These are phyloP conservation scores for Hypoxylon sp. DNA, from an alignment of 2,329 filamentous ascomycete genomes.

Conservation along the genomic window DNA sequence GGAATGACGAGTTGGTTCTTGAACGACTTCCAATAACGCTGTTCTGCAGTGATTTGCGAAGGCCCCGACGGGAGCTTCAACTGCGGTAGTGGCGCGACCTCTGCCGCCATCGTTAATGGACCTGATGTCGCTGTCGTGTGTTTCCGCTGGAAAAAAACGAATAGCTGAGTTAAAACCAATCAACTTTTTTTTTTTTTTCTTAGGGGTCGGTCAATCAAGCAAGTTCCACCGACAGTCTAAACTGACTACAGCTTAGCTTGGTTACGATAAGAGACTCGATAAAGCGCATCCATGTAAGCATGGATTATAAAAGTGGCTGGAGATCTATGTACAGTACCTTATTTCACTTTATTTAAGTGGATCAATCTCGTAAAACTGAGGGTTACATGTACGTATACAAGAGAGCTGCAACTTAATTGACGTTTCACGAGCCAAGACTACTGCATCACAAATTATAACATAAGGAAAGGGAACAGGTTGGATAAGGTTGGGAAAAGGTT, in stretches of 20 bases:
- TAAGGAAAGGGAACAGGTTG: not conserved
- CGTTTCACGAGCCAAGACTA: not conserved
- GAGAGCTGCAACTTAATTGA: not conserved
- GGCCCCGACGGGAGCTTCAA: constrained; percentile 88
- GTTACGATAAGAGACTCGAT: constrained; percentile 26
- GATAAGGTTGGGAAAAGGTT: not conserved
- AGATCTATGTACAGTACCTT: not conserved
- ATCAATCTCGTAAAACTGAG: not conserved
- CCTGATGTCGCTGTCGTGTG: constrained; percentile 36
- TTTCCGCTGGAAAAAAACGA: constrained; percentile 32
- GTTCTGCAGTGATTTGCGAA: constrained; percentile 88
- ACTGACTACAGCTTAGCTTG: constrained; percentile 23
- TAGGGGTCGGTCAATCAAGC: constrained; percentile 36
- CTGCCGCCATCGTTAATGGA: constrained; percentile 79
- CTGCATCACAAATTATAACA: not conserved
- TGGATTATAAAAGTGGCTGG: constrained; percentile 23
- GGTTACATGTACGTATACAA: not conserved
- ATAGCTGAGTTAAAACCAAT: constrained; percentile 33
- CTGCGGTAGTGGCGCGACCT: constrained; percentile 84
- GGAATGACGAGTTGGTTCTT: constrained; percentile 91
- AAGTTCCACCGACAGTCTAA: constrained; percentile 39
- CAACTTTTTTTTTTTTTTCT: constrained; percentile 43
- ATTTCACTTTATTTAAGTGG: not conserved
- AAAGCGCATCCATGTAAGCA: not conserved
- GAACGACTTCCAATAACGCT: constrained; percentile 96